These are phyloP conservation scores for Phytopythium mirpurense DNA, from an alignment of 352 stramenopile species.

Conservation along the genomic window DNA sequence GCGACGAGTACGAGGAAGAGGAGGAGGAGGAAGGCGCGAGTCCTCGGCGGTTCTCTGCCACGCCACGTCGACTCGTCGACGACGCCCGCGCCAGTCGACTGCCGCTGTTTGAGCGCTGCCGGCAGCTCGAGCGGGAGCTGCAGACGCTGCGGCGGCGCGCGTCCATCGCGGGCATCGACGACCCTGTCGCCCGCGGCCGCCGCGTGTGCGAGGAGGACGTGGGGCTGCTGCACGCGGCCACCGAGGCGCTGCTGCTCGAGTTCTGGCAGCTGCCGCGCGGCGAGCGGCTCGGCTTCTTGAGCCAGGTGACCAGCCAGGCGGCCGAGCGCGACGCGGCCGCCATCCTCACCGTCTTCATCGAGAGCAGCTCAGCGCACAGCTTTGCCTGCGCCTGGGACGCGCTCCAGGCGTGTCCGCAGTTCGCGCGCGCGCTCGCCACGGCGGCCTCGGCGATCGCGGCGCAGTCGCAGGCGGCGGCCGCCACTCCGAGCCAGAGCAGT, in stretches of 20 bases:
- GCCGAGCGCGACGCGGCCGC: constrained; percentile 37
- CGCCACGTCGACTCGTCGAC: not conserved
- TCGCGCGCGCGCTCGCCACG: constrained; percentile 28
- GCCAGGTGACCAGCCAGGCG: constrained; percentile 59
- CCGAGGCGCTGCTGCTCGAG: constrained; percentile 51
- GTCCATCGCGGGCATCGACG: constrained; percentile 14
- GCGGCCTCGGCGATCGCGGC: constrained; percentile 4
- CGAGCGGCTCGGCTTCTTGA: constrained; percentile 63
- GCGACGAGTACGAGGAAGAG: constrained; percentile 17
- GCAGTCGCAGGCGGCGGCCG: not conserved
- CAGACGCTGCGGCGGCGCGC: constrained; percentile 31
- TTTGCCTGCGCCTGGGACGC: constrained; percentile 46
- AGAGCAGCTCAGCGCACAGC: constrained; percentile 36
- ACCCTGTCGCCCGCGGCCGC: not conserved
- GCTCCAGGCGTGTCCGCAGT: constrained; percentile 40
- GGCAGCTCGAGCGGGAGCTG: constrained; percentile 55
- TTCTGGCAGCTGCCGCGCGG: constrained; percentile 57
- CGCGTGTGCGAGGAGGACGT: constrained; percentile 26
- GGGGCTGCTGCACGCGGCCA: constrained; percentile 50
- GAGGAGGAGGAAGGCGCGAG: constrained; percentile 11
- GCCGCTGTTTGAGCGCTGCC: constrained; percentile 61
- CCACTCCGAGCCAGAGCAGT: not conserved
- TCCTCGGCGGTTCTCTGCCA: constrained; percentile 13
- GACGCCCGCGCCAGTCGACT: constrained; percentile 10
- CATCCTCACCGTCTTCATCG: constrained; percentile 42